These are phyloP conservation scores for Mortierella sp. DNA, from an alignment of 371 early-diverging fungal species.

Conservation along the genomic window DNA sequence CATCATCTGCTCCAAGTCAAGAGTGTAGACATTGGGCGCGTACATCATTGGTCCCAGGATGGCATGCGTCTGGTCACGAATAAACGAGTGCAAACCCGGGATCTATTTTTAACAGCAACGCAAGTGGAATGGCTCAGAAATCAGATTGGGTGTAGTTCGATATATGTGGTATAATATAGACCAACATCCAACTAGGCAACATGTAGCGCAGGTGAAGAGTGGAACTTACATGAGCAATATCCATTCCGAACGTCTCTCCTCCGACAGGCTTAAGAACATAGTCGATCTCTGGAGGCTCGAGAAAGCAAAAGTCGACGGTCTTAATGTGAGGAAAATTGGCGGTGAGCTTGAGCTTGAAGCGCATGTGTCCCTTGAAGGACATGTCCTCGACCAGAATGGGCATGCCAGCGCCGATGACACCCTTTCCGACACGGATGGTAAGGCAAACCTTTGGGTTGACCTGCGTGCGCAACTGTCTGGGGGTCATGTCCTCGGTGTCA, in stretches of 20 bases:
- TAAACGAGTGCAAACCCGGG: constrained; percentile 84
- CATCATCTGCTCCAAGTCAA: constrained; percentile 88
- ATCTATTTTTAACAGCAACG: constrained; percentile 58
- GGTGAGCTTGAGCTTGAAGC: constrained; percentile 84
- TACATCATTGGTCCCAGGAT: constrained; percentile 87
- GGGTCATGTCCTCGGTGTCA: constrained; percentile 75
- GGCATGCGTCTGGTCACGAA: constrained; percentile 82
- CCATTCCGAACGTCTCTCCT: constrained; percentile 87
- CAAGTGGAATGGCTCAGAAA: constrained; percentile 3
- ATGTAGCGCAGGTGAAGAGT: not conserved
- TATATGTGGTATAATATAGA: not conserved
- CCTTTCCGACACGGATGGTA: constrained; percentile 90
- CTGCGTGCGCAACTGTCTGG: constrained; percentile 65
- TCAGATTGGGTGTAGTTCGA: not conserved
- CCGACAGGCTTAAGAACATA: constrained; percentile 94
- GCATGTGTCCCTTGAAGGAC: constrained; percentile 86
- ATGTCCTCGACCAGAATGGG: constrained; percentile 95
- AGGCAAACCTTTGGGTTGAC: constrained; percentile 96
- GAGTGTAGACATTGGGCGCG: constrained; percentile 83
- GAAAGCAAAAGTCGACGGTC: constrained; percentile 86
- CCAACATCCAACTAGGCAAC: not conserved
- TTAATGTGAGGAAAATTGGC: constrained; percentile 91
- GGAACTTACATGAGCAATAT: constrained; percentile 75
- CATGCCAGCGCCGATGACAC: constrained; percentile 88
- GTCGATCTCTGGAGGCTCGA: constrained; percentile 91